Conservation (phyloP, 768 basidiomycete genomes). For the Leccinum imitatum region DNA sequence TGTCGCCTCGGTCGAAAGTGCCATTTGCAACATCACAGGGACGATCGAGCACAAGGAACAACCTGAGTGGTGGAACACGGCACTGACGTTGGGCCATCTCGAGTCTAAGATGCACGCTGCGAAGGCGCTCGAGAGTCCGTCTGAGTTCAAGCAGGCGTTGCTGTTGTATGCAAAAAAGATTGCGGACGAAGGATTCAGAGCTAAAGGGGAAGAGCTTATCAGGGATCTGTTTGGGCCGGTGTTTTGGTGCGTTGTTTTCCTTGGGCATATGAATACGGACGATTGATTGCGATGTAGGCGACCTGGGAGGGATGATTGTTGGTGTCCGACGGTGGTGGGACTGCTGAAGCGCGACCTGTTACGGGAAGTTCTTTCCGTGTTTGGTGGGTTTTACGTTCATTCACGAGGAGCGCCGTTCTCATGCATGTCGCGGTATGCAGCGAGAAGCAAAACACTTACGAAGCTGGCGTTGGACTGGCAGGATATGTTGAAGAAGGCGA, state of each 20-base stretch:
- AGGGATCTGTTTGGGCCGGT: constrained; percentile 89
- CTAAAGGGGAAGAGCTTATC: constrained; percentile 88
- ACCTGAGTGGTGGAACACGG: constrained; percentile 80
- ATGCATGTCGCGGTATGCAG: constrained; percentile 37
- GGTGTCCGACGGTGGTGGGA: constrained; percentile 70
- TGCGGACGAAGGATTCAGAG: constrained; percentile 85
- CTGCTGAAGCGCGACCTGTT: constrained; percentile 79
- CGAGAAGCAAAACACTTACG: constrained; percentile 69
- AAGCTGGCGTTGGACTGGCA: constrained; percentile 83
- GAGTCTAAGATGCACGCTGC: constrained; percentile 81
- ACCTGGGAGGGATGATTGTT: constrained; percentile 58
- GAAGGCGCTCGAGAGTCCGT: constrained; percentile 71
- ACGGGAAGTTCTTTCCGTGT: constrained; percentile 73
- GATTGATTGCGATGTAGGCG: constrained; percentile 45
- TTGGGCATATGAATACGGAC: not conserved
- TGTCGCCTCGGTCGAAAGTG: constrained; percentile 52
- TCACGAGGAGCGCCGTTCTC: constrained; percentile 3
- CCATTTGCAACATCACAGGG: constrained; percentile 46
- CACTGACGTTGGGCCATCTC: constrained; percentile 84
- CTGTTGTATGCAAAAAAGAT: constrained; percentile 78
- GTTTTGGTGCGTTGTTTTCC: constrained; percentile 64
- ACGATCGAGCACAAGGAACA: constrained; percentile 44
- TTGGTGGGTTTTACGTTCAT: constrained; percentile 53
- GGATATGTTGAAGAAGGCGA: constrained; percentile 68
- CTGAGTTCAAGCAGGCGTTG: constrained; percentile 80